phyloP scores from a whole-genome alignment of 176 grass and related monocot genomes.

The Triticum dicoccoides region DNA sequence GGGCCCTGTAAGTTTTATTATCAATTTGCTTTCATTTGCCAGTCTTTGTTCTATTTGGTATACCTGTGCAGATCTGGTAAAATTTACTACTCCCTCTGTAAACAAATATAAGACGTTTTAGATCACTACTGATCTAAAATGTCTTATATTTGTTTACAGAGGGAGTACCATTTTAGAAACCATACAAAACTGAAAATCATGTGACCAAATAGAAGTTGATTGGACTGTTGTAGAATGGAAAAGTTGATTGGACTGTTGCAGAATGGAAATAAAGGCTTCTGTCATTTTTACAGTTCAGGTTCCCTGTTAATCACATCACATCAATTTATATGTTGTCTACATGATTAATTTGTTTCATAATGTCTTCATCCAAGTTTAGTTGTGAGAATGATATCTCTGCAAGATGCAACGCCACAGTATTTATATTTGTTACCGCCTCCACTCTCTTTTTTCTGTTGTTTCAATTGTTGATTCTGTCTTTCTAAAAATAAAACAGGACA shows the following conservation, averaged over 20 bases:
- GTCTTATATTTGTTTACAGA: no score
- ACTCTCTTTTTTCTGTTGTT: neutral
- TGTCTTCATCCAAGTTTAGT: neutral
- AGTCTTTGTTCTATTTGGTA: neutral
- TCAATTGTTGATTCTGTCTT: neutral
- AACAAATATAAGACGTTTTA: no score
- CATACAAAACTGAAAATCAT: constrained; percentile 1
- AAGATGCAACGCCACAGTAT: constrained; percentile 11
- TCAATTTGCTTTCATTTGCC: constrained; percentile 17
- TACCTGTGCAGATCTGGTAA: constrained; percentile 9
- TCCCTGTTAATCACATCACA: neutral
- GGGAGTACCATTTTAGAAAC: neutral
- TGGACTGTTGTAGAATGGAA: neutral
- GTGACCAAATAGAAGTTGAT: neutral
- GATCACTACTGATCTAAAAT: no score
- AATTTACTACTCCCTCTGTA: neutral
- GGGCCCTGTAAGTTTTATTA: constrained; percentile 75
- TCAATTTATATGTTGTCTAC: neutral
- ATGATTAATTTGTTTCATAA: constrained; percentile 17
- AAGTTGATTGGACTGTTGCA: neutral
- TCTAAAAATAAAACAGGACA: neutral
- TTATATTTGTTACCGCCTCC: neutral
- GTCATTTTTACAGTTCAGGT: neutral
- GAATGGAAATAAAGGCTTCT: neutral
- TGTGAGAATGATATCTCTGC: neutral